Evolutionary conservation across 176 grass and related monocot species (phyloP), one percentile per base, ranked within the genome.

Genomic region (Eremochloa ophiuroides): DNA sequence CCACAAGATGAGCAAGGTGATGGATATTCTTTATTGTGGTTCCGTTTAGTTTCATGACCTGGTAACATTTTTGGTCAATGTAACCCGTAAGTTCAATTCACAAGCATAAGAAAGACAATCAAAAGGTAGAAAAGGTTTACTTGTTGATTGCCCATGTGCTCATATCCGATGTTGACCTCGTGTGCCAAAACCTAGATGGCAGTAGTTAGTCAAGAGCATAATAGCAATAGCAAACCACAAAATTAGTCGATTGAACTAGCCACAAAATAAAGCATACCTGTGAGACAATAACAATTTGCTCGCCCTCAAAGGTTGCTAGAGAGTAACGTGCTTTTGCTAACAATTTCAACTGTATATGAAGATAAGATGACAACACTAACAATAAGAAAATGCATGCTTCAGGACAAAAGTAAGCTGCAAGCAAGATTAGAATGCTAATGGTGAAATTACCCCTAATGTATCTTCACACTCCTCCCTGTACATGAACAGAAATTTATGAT

Each of bases 251-350:
- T 38, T 33, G 1, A 60, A 30, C 38, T 6, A 85, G 23, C 35
- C 59, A 82, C 4, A 12, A 65, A 44, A 60, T 68, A 74, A 26
- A 63, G 6, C 79, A 69, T 70, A 95, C 96, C 93, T 95, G 96
- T n/a, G 96, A 98, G 46, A 98, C 84, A 76, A 98, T 95, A 66
- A 98, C 88, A 13, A 95, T 95, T 85, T 98, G 83, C 87, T 98
- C 93, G 47, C 87, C 93, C 79, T 93, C 80, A 56, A 98, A 98
- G 40, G 82, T 95, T 85, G 93, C 87, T 71, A 91, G 84, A 48
- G 93, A 98, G 77, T 93, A 98, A 10, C 96, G 93, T 66, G 96
- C 96, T 87, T 95, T 98, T 7, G 90, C 96, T 46, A 98, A 79
- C 80, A 98, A 85, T 80, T 95, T 98, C 69, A 95, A 78, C 92